phyloP scores from a whole-genome alignment of 83 land plant species.

The Larix sibirica region DNA sequence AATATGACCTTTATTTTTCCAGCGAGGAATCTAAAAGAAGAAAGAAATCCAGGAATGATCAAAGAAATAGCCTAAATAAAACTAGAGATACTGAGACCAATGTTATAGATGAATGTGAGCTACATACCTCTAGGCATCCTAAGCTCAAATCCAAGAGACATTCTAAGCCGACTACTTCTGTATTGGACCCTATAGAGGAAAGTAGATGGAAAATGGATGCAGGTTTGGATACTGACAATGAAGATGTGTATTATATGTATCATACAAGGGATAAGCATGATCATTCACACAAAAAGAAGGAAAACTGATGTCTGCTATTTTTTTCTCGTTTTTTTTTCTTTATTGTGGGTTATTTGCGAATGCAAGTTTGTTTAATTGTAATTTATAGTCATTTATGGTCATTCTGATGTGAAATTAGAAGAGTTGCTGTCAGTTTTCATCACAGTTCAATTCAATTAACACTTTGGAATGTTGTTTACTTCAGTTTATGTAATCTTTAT shows the following conservation, averaged over 20 bases:
- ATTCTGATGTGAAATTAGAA: no score
- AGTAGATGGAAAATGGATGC: conserved; percentile 19
- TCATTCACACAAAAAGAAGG: conserved; percentile 11
- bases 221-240: conserved; percentile 13
- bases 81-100: conserved; percentile 17
- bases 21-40: background rate
- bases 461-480: no score
- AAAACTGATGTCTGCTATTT: conserved; percentile 6
- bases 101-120: conserved; percentile 14
- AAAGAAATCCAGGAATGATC: background rate
- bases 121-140: conserved; percentile 2
- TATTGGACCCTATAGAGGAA: conserved; percentile 9
- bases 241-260: conserved; percentile 13
- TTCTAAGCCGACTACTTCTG: conserved; percentile 4
- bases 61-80: conserved; percentile 7
- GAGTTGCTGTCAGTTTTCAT: no score
- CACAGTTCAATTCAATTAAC: no score
- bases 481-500: no score
- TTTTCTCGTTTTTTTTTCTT: background rate
- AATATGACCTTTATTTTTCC: conserved; percentile 11
- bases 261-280: conserved; percentile 15
- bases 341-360: conserved; percentile 14
- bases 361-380: conserved; percentile 15
- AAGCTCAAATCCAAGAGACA: background rate
- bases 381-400: conserved; percentile 2